These are phyloP conservation scores for Claviceps paspali DNA, from an alignment of 2,329 filamentous ascomycete genomes.

Conservation along the genomic window DNA sequence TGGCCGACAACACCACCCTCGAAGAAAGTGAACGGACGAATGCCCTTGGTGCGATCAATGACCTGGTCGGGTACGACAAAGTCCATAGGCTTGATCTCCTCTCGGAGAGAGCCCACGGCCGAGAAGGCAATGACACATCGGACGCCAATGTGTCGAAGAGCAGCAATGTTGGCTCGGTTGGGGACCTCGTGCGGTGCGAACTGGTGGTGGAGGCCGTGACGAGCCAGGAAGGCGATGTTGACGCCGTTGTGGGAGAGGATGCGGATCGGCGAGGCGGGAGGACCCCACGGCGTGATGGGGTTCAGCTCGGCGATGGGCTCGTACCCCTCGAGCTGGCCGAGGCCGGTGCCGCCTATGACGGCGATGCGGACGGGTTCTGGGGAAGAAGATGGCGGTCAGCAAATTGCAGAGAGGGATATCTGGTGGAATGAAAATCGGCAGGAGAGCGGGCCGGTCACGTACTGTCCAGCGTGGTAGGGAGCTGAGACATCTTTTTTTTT, in stretches of 20 bases:
- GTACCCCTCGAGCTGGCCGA: slow-evolving; percentile 76
- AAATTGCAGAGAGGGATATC: neutral
- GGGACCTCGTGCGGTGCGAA: slow-evolving; percentile 91
- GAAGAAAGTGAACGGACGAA: slow-evolving; percentile 92
- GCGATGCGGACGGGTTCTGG: slow-evolving; percentile 63
- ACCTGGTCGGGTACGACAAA: slow-evolving; percentile 94
- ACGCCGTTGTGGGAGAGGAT: slow-evolving; percentile 77
- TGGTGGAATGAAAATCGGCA: neutral
- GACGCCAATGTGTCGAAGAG: slow-evolving; percentile 79
- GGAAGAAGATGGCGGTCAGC: neutral
- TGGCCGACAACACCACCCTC: slow-evolving; percentile 84
- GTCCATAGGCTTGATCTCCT: slow-evolving; percentile 88
- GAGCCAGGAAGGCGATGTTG: slow-evolving; percentile 82
- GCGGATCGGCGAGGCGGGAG: slow-evolving; percentile 58
- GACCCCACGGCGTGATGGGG: slow-evolving; percentile 75
- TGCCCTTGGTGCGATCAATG: slow-evolving; percentile 92
- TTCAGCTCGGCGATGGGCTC: slow-evolving; percentile 66
- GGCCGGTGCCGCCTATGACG: slow-evolving; percentile 85
- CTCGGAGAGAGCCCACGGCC: slow-evolving; percentile 82
- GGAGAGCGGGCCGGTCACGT: slow-evolving; percentile 14
- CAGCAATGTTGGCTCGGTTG: slow-evolving; percentile 90
- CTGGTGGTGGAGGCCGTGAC: slow-evolving; percentile 81
- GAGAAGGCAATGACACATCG: slow-evolving; percentile 87
- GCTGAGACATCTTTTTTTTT: slow-evolving; percentile 33
- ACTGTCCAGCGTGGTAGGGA: slow-evolving; percentile 46